Evolutionary conservation across 495 filamentous ascomycete species (phyloP).

Genomic region (Apodospora peruviana): DNA sequence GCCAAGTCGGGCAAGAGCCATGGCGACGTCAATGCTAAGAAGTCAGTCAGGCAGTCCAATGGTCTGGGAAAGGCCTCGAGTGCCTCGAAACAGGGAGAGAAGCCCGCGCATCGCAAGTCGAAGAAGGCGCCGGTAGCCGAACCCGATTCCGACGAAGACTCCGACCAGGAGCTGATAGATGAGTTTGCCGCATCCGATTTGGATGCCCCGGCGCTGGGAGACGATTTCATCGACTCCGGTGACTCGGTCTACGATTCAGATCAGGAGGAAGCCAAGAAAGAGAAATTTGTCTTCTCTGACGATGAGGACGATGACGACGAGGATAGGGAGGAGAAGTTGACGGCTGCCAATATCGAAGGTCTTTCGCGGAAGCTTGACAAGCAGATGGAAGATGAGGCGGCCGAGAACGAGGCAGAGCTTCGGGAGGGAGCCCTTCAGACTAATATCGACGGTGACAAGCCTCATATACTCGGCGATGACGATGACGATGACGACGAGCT

Average conservation of each 20-base stretch:
- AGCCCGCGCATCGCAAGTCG: constrained; percentile 33
- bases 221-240: constrained; percentile 54
- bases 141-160: constrained; percentile 46
- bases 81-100: constrained; percentile 33
- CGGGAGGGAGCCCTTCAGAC: constrained; percentile 89
- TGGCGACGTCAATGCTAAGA: constrained; percentile 10
- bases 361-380: constrained; percentile 76
- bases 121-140: constrained; percentile 39
- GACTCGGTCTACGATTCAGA: constrained; percentile 72
- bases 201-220: constrained; percentile 35
- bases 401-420: constrained; percentile 72
- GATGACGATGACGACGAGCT: constrained; percentile 42
- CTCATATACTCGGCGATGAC: constrained; percentile 65
- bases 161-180: constrained; percentile 41
- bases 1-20: constrained; percentile 29
- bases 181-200: constrained; percentile 38
- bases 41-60: constrained; percentile 10
- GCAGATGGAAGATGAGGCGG: constrained; percentile 61
- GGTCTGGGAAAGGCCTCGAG: constrained; percentile 29
- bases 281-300: constrained; percentile 78
- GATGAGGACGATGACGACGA: constrained; percentile 88
- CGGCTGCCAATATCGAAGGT: constrained; percentile 92
- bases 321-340: constrained; percentile 85
- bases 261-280: constrained; percentile 57
- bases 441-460: constrained; percentile 81